A percentile compares a stretch with the other conserved stretches of the same genome.
Conservation (phyloP, 495 filamentous ascomycete species). For the Aspergillus egyptiacus region DNA sequence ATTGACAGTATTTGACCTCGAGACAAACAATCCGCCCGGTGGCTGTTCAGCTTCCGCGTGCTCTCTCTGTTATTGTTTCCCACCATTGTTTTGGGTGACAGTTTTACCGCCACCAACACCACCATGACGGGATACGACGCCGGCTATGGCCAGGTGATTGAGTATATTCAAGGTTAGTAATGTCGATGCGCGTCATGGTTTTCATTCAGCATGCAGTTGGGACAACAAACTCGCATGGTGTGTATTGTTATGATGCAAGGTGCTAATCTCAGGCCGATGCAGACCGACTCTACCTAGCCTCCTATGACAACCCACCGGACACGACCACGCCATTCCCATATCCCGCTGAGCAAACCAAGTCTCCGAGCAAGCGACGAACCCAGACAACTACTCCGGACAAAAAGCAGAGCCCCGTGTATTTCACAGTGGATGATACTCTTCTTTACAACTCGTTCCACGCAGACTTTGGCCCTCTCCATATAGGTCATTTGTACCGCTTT, state of each 20-base stretch:
- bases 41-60: slow-evolving; percentile 1
- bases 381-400: slow-evolving; percentile 50
- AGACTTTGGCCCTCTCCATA: slow-evolving; percentile 95
- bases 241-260: background rate
- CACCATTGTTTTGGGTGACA: slow-evolving; percentile 12
- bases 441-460: slow-evolving; percentile 98
- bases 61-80: slow-evolving; percentile 3
- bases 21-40: background rate
- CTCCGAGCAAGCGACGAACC: slow-evolving; percentile 70
- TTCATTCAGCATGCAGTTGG: background rate
- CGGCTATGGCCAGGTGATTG: slow-evolving; percentile 66
- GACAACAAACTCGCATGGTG: background rate
- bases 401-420: slow-evolving; percentile 72
- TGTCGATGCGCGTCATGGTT: slow-evolving; percentile 4
- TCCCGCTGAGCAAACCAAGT: slow-evolving; percentile 51
- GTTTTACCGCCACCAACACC: slow-evolving; percentile 13
- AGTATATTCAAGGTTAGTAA: slow-evolving; percentile 67
- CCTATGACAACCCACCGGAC: slow-evolving; percentile 77
- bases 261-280: slow-evolving; percentile 10
- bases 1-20: background rate
- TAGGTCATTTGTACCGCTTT: slow-evolving; percentile 94
- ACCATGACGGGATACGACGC: slow-evolving; percentile 37
- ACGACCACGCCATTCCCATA: slow-evolving; percentile 84
- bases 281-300: slow-evolving; percentile 94
- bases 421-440: slow-evolving; percentile 86